Conservation (phyloP, 2,329 filamentous ascomycete genomes). For the Colletotrichum graminicola region DNA sequence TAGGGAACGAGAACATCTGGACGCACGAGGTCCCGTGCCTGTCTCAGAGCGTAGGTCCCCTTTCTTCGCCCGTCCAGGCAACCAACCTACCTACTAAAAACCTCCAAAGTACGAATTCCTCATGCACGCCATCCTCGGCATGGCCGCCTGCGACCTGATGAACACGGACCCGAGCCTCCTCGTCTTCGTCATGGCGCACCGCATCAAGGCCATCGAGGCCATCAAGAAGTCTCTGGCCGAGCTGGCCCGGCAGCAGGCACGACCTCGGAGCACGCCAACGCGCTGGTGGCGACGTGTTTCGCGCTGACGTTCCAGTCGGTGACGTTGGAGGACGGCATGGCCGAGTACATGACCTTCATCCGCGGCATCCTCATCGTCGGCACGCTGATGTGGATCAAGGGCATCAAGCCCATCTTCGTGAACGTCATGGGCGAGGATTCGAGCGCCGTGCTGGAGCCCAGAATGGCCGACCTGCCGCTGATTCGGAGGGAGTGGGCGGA, state of each 20-base stretch:
- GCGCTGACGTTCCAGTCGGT: conserved; percentile 71
- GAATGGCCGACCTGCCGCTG: conserved; percentile 60
- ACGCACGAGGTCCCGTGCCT: conserved; percentile 75
- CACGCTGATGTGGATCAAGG: conserved; percentile 65
- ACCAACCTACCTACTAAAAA: too few relatives aligned
- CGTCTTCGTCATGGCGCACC: conserved; percentile 71
- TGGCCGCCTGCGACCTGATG: conserved; percentile 75
- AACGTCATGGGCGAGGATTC: conserved; percentile 59
- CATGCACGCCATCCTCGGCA: conserved; percentile 78
- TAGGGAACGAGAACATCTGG: conserved; percentile 76
- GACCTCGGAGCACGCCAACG: conserved; percentile 67
- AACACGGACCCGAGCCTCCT: conserved; percentile 63
- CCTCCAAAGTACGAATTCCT: conserved; percentile 71
- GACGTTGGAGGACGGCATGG: conserved; percentile 67
- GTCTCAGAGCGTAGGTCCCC: conserved; percentile 69
- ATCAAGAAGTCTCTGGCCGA: conserved; percentile 68
- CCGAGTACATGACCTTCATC: conserved; percentile 72
- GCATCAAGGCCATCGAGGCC: conserved; percentile 73
- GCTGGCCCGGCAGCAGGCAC: conserved; percentile 53
- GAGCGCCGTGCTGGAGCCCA: conserved; percentile 56
- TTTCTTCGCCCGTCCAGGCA: not conserved
- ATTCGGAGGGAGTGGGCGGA: conserved; percentile 61
- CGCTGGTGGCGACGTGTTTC: conserved; percentile 70
- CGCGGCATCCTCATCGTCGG: conserved; percentile 68
- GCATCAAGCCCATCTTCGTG: conserved; percentile 63